Evolutionary conservation across 2,329 filamentous ascomycete genomes (phyloP), one percentile per base, ranked within the genome.

Genomic region (Talaromyces sp.): DNA sequence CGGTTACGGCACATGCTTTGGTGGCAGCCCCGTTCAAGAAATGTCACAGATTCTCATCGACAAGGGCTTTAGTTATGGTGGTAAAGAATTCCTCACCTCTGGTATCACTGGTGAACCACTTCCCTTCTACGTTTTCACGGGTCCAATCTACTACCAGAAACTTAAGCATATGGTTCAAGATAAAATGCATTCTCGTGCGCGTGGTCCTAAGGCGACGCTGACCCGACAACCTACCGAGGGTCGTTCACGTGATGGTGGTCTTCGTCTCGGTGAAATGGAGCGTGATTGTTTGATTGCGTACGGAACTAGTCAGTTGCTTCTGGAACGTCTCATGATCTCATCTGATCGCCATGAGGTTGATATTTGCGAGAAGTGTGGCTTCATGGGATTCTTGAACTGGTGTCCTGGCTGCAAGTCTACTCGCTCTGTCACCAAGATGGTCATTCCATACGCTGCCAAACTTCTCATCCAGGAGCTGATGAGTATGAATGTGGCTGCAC

Each of bases 91-190:
- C 75, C 87, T 99, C 57, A 97, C 94, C 0, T 92, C 87, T 0
- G 94, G 94, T 32, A 93, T 97, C 69, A 97, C 94, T 0, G 95
- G 94, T 65, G 94, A 99, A 75, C 86, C 90, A 0, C 81, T 97
- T 5, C 91, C 96, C 59, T 92, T 92, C 11, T 97, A 97, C 75
- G 91, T 99, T 69, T 99, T 97, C 81, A 96, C 96, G 71, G 94
- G 94, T 0, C 94, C 94, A 10, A 99, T 99, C 75, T 99, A 96
- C 80, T 99, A 99, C 79, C 94, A 99, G 79, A 96, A 96, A 62
- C 85, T 99, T 61, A 99, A 99, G 83, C 94, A 99, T 82, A 99
- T 99, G 94, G 94, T 99, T 3, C 92, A 97, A 73, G 94, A 99
- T 72, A 99, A 99, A 78, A 97, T 99, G 94, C 94, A 99, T 76